Conservation (phyloP, 768 basidiomycete species). For the Cystobasidium ongulense region DNA sequence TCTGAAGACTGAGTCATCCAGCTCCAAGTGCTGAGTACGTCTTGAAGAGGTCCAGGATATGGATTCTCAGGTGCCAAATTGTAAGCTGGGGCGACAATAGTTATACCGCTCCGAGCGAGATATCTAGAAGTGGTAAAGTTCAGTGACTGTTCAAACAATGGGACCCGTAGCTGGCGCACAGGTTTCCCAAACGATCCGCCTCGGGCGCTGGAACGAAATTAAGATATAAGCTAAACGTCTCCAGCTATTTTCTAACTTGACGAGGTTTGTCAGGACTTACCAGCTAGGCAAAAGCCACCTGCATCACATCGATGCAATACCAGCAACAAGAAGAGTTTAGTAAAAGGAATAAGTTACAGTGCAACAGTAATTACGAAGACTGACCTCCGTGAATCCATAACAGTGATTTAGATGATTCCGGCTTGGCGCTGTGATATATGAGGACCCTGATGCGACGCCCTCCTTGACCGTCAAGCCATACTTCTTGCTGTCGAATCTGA, state of each 20-base stretch:
- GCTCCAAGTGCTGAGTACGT: not conserved
- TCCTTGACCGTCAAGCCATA: not conserved
- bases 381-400: not conserved
- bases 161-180: not conserved
- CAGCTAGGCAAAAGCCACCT: not conserved
- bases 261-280: not conserved
- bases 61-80: not conserved
- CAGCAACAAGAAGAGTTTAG: too few species aligned
- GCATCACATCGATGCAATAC: too few species aligned
- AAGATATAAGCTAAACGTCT: too few species aligned
- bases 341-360: not conserved
- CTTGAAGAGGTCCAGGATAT: not conserved
- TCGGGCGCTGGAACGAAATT: not conserved
- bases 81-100: not conserved
- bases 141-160: too few species aligned
- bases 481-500: not conserved
- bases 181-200: not conserved
- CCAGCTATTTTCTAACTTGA: not conserved
- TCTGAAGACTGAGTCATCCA: not conserved
- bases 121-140: not conserved
- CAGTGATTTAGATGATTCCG: not conserved
- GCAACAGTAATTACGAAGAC: too few species aligned
- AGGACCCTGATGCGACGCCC: not conserved
- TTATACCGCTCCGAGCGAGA: not conserved
- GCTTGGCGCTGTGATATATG: not conserved